Base-by-base conservation (phyloP, 208 protist genomes). In the Crithidia mellificae region DNA sequence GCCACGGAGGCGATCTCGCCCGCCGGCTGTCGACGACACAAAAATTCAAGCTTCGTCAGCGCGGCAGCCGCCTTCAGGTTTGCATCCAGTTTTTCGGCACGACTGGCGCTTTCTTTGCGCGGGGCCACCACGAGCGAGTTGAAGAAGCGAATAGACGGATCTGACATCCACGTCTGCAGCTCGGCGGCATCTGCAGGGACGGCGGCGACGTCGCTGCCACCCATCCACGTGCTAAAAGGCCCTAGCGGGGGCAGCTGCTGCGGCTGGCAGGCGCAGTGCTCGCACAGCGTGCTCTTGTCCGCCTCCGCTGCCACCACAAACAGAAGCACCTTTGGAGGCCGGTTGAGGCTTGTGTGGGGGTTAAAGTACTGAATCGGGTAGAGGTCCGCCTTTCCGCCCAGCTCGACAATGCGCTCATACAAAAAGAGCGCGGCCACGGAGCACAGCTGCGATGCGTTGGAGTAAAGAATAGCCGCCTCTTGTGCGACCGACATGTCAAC, bases 401-500 rank as follows among this genome's bases (percentile, higher is more conserved):
- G 68, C 43, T 88, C 82, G 1, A 71, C 53, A 15, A 88, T 69
- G 7, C 79, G 74, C 66, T 88, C 82, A 25, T 68, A 77, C 3
- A 88, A 30, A 46, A 83, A 85, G 19, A 83, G 66, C 24, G 82
- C 82, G 8, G 74, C 34, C 1, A 56, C 50, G 2, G 74, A 57
- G 63, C 81, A 87, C 8, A 84, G 46, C 46, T 67, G 64, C 20
- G 74, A 79, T 5, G 74, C 71, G 44, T 79, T 79, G 47, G 73
- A 63, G 71, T 88, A 88, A 5, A 88, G n/a, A 25, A 88, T 83
- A 15, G 69, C 76, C 6, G 70, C 55, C 72, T 81, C 81, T 50
- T 75, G 74, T 2, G 74, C 63, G 5, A 77, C 74, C 6, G 63
- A 56, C 66, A 79, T 75, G 54, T 87, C 72, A 0, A 75, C 65